Evolutionary conservation across 805 yeast genomes (phyloP).

Genomic region (Metschnikowia shivogae): DNA sequence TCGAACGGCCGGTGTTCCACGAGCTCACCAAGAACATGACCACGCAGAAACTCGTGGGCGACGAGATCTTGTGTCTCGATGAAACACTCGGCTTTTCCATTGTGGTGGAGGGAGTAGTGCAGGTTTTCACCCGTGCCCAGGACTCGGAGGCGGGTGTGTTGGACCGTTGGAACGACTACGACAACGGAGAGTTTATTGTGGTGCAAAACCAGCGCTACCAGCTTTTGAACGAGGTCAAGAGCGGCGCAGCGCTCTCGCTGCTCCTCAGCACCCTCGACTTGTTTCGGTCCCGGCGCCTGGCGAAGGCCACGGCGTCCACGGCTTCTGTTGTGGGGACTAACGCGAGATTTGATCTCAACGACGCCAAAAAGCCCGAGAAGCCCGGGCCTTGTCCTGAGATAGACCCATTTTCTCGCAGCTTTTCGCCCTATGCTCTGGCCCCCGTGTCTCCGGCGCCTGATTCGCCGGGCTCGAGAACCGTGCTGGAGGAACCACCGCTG

Average conservation of each 20-base stretch:
- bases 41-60: constrained; percentile 73
- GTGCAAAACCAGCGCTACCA: constrained; percentile 65
- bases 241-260: constrained; percentile 83
- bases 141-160: constrained; percentile 15
- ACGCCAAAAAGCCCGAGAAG: too few species aligned
- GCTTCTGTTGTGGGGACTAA: too few species aligned
- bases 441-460: neutral
- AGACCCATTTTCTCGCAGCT: neutral
- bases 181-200: constrained; percentile 38
- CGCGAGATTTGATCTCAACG: too few species aligned
- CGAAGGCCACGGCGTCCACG: neutral
- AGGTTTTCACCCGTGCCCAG: constrained; percentile 60
- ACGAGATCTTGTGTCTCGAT: constrained; percentile 71
- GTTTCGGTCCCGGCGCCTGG: constrained; percentile 36
- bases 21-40: constrained; percentile 90
- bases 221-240: constrained; percentile 70
- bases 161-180: constrained; percentile 25
- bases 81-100: constrained; percentile 82
- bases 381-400: neutral
- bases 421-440: neutral
- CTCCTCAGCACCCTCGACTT: constrained; percentile 74
- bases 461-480: neutral
- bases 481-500: neutral
- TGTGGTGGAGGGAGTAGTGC: constrained; percentile 87
- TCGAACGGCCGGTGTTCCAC: constrained; percentile 86